Evolutionary conservation across 192 early-diverging fungal species (phyloP).

Genomic region (Coemansia sp.): DNA sequence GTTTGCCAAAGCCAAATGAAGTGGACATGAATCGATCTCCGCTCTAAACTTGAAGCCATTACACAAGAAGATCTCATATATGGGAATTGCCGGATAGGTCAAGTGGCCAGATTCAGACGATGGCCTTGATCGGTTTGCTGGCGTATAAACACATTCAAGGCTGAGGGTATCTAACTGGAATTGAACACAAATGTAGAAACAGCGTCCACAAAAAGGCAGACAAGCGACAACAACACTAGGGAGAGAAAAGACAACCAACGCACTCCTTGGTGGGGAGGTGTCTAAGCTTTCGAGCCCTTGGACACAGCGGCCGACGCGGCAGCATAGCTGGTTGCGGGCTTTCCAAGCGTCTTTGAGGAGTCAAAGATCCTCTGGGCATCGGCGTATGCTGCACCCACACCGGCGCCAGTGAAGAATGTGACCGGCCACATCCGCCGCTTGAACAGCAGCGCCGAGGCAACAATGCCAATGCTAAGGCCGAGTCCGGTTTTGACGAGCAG

Average conservation of each 20-base stretch:
- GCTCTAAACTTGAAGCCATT: not conserved
- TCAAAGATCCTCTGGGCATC: constrained; percentile 70
- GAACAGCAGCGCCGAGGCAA: constrained; percentile 85
- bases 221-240: not conserved
- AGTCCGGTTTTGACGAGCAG: constrained; percentile 78
- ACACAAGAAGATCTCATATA: not conserved
- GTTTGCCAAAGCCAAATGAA: too few relatives aligned
- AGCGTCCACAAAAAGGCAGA: too few relatives aligned
- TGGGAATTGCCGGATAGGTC: not conserved
- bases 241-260: not conserved
- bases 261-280: not conserved
- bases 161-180: too few relatives aligned
- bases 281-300: not conserved
- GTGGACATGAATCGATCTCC: too few relatives aligned
- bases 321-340: constrained; percentile 13
- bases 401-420: constrained; percentile 78
- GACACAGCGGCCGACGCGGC: not conserved
- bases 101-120: not conserved
- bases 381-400: constrained; percentile 79
- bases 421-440: constrained; percentile 86
- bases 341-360: constrained; percentile 42
- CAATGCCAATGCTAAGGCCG: constrained; percentile 82
- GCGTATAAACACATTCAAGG: too few relatives aligned
- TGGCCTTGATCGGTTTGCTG: too few relatives aligned
- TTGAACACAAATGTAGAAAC: too few relatives aligned